Percentiles rank a stretch among this genome's conserved stretches.
Evolutionary conservation across 2,329 filamentous ascomycete genomes (phyloP).

Genomic region (Ophiostoma fasciatum): DNA sequence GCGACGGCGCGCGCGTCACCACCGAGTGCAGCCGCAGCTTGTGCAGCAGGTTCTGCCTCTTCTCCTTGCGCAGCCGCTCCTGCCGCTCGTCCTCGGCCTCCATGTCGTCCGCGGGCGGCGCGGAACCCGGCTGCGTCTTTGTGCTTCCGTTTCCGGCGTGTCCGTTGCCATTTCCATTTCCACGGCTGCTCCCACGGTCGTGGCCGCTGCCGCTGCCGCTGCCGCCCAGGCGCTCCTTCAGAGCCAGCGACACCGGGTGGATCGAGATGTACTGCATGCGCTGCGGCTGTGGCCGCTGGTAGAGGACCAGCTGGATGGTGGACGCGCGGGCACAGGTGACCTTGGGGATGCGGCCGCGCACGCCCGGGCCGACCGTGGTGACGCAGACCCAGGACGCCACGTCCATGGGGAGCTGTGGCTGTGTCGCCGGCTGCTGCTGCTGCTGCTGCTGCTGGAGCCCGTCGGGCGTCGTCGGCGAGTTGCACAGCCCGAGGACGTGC

Average conservation of each 20-base stretch:
- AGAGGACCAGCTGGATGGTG: slow-evolving; percentile 77
- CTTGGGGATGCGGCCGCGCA: slow-evolving; percentile 38
- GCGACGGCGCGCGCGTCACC: slow-evolving; percentile 56
- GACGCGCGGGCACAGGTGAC: slow-evolving; percentile 59
- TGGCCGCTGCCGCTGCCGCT: neutral
- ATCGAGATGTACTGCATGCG: slow-evolving; percentile 96
- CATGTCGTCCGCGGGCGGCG: slow-evolving; percentile 30
- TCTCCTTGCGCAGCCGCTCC: slow-evolving; percentile 40
- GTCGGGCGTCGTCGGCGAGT: slow-evolving; percentile 29
- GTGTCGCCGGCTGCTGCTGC: no score
- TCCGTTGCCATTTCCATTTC: no score
- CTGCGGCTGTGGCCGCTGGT: slow-evolving; percentile 69
- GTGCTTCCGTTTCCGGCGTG: no score
- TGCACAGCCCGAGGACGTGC: slow-evolving; percentile 74
- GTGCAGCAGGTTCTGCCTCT: slow-evolving; percentile 55
- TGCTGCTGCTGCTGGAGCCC: no score
- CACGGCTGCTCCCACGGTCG: no score
- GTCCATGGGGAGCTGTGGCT: neutral
- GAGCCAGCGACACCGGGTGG: slow-evolving; percentile 70
- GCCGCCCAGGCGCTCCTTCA: slow-evolving; percentile 50
- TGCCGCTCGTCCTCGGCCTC: slow-evolving; percentile 61
- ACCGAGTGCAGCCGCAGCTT: slow-evolving; percentile 86
- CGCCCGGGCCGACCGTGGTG: slow-evolving; percentile 35
- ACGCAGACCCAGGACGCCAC: slow-evolving; percentile 58
- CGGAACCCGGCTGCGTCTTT: slow-evolving; percentile 4